Base-by-base conservation (phyloP, 805 yeast species). In the Cyberlindnera maclurae region DNA sequence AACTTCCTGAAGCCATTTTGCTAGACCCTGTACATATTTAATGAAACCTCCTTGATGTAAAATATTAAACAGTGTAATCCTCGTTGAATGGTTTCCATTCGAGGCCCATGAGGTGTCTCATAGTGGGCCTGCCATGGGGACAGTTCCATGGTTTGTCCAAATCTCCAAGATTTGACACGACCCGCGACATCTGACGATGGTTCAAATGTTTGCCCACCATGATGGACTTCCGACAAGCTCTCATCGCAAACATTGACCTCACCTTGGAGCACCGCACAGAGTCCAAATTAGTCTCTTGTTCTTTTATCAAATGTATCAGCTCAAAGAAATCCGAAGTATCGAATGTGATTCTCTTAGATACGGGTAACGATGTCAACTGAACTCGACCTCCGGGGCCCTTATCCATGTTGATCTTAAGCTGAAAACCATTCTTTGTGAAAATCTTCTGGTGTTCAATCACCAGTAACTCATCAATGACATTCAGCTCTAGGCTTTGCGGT, bases 101-200 rank as follows among this genome's bases (percentile, higher is more conserved):
- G 29, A 81, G 53, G 40, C 84, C 87, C 43, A 80, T 75, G 42
- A 90, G 65, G 59, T 90, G 97, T 39, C 98, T 71, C 82, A 93
- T 78, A 1, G 99, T 93, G 0, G 98, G 99, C 46, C 99, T 67
- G 0, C 99, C 98, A 61, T 93, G 99, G 0, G 99, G 99, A 49
- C 79, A 73, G 39, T 71, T 71, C 98, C 99, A 93, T 0, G 99
- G 99, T 55, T 86, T 85, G 44, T 87, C 89, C 29, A 93, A 65
- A 0, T 58, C 64, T 11, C 90, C 75, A 37, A 93, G 63, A 52
- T 87, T 72, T 24, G 63, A 56, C 5, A 93, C 89, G 3, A 93
- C 77, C 29, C 54, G 63, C 2, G 59, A 55, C 99, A 93, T 93
- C 7, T 76, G 71, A 8, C 58, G 65, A 24, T 39, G 47, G 7